A percentile compares a stretch with the other conserved stretches of the same genome.
Evolutionary conservation across 176 grass and related monocot genomes (phyloP).

Genomic region (maize (Zea mays)): Zm-B73-REFERENCE-NAM-5.0 NC_050100.1:194363001-194363500

Average conservation of each 20-base stretch:
- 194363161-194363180: too few relatives aligned
- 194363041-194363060: too few relatives aligned
- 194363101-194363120: too few relatives aligned
- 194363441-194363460: conserved; percentile 56
- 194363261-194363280: conserved; percentile 71
- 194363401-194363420: not conserved
- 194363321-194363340: conserved; percentile 44
- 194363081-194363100: too few relatives aligned
- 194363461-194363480: conserved; percentile 65
- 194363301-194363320: conserved; percentile 43
- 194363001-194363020: too few relatives aligned
- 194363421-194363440: too few relatives aligned
- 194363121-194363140: too few relatives aligned
- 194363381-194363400: not conserved
- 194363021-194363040: too few relatives aligned
- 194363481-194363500: conserved; percentile 50
- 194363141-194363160: too few relatives aligned
- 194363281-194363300: conserved; percentile 65
- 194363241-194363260: conserved; percentile 76
- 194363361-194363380: not conserved
- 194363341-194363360: not conserved
- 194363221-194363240: conserved; percentile 87
- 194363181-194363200: not conserved
- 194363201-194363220: conserved; percentile 13
- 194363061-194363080: too few relatives aligned